These are phyloP conservation scores for Aureobasidium sp. DNA, from an alignment of 2,329 filamentous ascomycete genomes.

Conservation along the genomic window DNA sequence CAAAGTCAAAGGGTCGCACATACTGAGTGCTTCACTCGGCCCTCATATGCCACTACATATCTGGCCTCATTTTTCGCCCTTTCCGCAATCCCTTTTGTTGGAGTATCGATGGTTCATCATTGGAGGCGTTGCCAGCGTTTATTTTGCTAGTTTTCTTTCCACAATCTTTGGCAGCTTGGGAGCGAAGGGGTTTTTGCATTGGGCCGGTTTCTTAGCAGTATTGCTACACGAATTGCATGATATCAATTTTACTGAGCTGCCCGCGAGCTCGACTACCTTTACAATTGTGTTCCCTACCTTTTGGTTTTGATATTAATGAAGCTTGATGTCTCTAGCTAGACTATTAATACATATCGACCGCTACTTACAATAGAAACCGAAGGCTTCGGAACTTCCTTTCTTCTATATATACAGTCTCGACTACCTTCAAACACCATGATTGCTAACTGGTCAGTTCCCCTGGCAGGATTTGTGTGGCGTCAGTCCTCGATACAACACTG, in stretches of 20 bases:
- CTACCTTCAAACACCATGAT: no score
- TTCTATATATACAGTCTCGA: no score
- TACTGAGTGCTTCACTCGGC: neutral
- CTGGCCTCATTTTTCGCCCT: neutral
- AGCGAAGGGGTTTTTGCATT: slow-evolving; percentile 4
- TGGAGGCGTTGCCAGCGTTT: slow-evolving; percentile 2
- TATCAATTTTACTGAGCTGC: slow-evolving; percentile 10
- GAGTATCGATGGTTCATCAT: slow-evolving; percentile 2
- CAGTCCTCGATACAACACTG: no score
- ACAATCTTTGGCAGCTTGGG: neutral
- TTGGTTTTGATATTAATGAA: neutral
- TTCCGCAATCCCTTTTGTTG: neutral
- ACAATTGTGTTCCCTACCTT: neutral
- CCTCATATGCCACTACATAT: neutral
- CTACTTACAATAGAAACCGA: no score
- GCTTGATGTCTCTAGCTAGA: neutral
- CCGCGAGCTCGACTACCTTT: neutral
- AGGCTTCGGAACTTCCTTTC: no score
- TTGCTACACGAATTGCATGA: slow-evolving; percentile 17
- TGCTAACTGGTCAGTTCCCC: no score
- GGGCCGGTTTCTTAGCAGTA: slow-evolving; percentile 12
- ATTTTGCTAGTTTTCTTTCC: slow-evolving; percentile 2
- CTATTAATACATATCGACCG: no score
- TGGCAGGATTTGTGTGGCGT: no score
- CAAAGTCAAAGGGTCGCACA: slow-evolving; percentile 26